Base-by-base conservation (phyloP, 371 early-diverging fungal species). In the Dichotomocladium elegans region DNA sequence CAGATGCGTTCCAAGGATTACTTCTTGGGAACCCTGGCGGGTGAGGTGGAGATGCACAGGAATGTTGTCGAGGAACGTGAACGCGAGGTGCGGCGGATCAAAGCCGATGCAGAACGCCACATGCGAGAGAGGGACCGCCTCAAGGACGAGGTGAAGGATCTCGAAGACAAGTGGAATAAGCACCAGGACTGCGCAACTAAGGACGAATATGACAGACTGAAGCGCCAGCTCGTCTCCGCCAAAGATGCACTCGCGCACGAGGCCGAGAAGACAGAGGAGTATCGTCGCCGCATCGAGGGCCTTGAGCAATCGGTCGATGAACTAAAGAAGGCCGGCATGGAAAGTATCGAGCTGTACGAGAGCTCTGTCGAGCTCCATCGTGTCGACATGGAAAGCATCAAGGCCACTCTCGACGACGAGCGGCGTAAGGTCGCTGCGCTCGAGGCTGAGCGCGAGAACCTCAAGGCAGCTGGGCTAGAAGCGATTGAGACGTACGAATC, bases 341-440 rank as follows among this genome's bases (percentile, higher is more conserved):
- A 81, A 29, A 75, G 75, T 21, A 69, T 81, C 10, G 77, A 81
- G 22, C 55, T 81, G 8, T 81, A 81, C 26, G 81, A 81, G 44
- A 67, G 63, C 25, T 72, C 75, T 10, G 72, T 79, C 3, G 68
- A 77, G 26, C 51, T 74, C 52, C 64, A 78, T 53, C 63, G 72
- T 12, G 64, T 76, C 9, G 79, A 77, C 25, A 68, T 72, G 63
- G 81, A 78, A 49, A 68, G 66, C 19, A 60, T 77, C 58, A 65
- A 72, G 26, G 68, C 70, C 10, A 57, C 53, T 33, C 47, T 77
- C 10, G 59, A 57, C 12, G 74, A 77, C 29, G 74, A 72, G 29
- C 70, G 65, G 15, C 59, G 67, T 14, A 77, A 72, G 34, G 64
- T 66, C 11, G n/a, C 55, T 11, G 51, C 59, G 9, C 42, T 74